Percentiles rank a stretch among this genome's conserved stretches.
These are phyloP conservation scores for Incumbomyces lentus DNA, from an alignment of 2,329 filamentous ascomycete species.

Conservation along the genomic window DNA sequence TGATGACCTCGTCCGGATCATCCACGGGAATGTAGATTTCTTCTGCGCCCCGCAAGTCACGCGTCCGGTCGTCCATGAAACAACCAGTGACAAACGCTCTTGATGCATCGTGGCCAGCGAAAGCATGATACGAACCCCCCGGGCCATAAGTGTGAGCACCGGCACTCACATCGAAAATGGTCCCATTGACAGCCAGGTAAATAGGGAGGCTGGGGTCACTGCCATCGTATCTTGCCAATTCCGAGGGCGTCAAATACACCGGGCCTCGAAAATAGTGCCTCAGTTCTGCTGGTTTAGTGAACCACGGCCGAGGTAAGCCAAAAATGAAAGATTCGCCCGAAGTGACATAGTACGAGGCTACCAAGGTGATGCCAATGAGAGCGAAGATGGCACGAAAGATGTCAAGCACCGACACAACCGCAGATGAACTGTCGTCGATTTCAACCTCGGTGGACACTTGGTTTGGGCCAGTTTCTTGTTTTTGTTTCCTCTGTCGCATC, in stretches of 20 bases:
- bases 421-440: slow-evolving; percentile 11
- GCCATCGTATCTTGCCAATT: slow-evolving; percentile 71
- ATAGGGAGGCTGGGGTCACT: slow-evolving; percentile 63
- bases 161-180: slow-evolving; percentile 54
- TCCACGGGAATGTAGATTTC: slow-evolving; percentile 66
- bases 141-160: slow-evolving; percentile 58
- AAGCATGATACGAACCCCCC: slow-evolving; percentile 76
- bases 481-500: slow-evolving; percentile 7
- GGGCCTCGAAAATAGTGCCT: slow-evolving; percentile 51
- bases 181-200: slow-evolving; percentile 72
- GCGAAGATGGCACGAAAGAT: slow-evolving; percentile 59
- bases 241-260: slow-evolving; percentile 58
- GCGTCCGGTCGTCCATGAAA: slow-evolving; percentile 72
- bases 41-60: slow-evolving; percentile 79
- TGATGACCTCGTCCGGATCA: slow-evolving; percentile 42
- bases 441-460: slow-evolving; percentile 7
- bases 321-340: slow-evolving; percentile 60
- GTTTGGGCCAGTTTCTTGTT: not conserved
- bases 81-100: slow-evolving; percentile 88
- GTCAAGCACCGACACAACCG: slow-evolving; percentile 47
- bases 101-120: slow-evolving; percentile 76
- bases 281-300: slow-evolving; percentile 47
- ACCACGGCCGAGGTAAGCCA: slow-evolving; percentile 53
- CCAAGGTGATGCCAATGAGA: slow-evolving; percentile 54
- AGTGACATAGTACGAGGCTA: slow-evolving; percentile 67